These are phyloP conservation scores for Penicillium decumbens DNA, from an alignment of 2,329 filamentous ascomycete genomes.

Conservation along the genomic window DNA sequence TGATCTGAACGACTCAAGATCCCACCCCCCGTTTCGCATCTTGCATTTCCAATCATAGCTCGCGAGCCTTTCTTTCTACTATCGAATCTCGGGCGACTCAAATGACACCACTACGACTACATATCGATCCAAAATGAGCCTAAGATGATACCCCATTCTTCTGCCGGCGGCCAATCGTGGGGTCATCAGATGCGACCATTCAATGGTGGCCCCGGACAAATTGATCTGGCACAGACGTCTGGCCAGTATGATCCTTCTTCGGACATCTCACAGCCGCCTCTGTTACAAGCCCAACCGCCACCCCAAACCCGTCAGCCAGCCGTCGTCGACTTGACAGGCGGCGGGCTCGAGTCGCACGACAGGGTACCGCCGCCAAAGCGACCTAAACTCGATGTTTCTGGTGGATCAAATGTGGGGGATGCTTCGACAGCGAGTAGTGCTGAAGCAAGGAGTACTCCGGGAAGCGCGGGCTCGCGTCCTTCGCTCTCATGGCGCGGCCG, in stretches of 20 bases:
- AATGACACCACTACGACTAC: constrained; percentile 18
- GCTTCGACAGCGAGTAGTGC: constrained; percentile 23
- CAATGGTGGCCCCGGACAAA: constrained; percentile 29
- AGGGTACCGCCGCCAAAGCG: constrained; percentile 36
- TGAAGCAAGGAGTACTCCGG: constrained; percentile 29
- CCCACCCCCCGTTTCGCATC: background rate
- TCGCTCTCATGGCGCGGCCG: constrained; percentile 33
- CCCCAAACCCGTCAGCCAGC: constrained; percentile 27
- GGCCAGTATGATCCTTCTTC: constrained; percentile 22
- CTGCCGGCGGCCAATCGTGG: constrained; percentile 39
- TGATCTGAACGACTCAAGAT: background rate
- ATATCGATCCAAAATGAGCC: constrained; percentile 32
- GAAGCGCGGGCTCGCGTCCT: constrained; percentile 25
- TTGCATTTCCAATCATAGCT: background rate
- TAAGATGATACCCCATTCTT: constrained; percentile 42
- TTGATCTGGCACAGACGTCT: constrained; percentile 24
- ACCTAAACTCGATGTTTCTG: constrained; percentile 33
- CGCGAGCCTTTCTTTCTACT: background rate
- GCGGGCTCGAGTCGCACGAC: constrained; percentile 30
- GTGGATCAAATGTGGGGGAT: constrained; percentile 19
- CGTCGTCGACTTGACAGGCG: constrained; percentile 37
- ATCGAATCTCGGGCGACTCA: constrained; percentile 20
- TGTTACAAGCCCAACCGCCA: constrained; percentile 17
- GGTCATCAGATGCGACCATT: constrained; percentile 32
- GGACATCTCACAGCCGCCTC: constrained; percentile 26